These are phyloP conservation scores for Tulasnella sp. DNA, from an alignment of 768 basidiomycete species.

Conservation along the genomic window DNA sequence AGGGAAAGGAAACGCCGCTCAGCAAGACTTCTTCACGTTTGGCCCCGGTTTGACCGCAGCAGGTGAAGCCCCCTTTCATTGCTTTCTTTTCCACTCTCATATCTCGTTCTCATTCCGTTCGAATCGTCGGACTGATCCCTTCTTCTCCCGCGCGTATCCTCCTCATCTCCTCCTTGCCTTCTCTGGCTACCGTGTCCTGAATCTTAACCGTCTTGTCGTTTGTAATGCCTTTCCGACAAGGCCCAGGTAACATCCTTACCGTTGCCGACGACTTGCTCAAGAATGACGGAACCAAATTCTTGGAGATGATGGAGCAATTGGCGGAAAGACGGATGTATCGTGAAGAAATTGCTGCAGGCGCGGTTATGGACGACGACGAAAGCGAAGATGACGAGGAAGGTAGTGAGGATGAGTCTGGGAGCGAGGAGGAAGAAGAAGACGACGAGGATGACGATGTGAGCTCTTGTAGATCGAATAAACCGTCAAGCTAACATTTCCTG, in stretches of 20 bases:
- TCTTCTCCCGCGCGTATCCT: slow-evolving; percentile 15
- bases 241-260: slow-evolving; percentile 89
- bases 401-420: slow-evolving; percentile 54
- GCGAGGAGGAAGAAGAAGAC: slow-evolving; percentile 58
- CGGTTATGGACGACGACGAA: slow-evolving; percentile 50
- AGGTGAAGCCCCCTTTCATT: slow-evolving; percentile 20
- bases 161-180: slow-evolving; percentile 10
- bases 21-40: slow-evolving; percentile 24
- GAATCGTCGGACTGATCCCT: slow-evolving; percentile 16
- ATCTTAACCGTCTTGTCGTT: slow-evolving; percentile 41
- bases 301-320: slow-evolving; percentile 99
- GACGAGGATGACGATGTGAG: slow-evolving; percentile 40
- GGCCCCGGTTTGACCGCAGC: slow-evolving; percentile 19
- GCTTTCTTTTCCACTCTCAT: slow-evolving; percentile 21
- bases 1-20: neutral
- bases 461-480: neutral
- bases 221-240: slow-evolving; percentile 32
- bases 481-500: neutral
- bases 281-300: slow-evolving; percentile 97
- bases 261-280: slow-evolving; percentile 98
- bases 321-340: slow-evolving; percentile 90
- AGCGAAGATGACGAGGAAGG: slow-evolving; percentile 54
- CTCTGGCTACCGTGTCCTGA: slow-evolving; percentile 24
- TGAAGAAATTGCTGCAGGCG: slow-evolving; percentile 59
- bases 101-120: neutral